Evolutionary conservation across 495 filamentous ascomycete genomes (phyloP), one percentile per base, ranked within the genome.

Genomic region (Podospora didyma): DNA sequence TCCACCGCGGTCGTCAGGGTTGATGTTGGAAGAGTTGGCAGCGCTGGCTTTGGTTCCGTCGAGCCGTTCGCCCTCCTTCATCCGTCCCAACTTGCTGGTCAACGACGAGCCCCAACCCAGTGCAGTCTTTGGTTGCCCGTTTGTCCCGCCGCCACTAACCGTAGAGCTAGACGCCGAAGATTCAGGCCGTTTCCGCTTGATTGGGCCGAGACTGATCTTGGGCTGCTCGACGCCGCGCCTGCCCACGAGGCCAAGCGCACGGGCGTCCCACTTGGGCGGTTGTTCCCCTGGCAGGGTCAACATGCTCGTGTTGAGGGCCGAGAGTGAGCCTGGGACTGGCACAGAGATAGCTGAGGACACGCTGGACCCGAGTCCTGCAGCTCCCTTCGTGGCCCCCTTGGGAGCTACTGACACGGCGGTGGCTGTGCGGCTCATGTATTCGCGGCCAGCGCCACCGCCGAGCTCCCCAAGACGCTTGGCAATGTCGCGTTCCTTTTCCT

Each of bases 401-500:
- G 5, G 17, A 11, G n/a, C 23, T n/a, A 3, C 7, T 49, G 51
- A 24, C 3, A 21, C 19, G 17, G 49, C 47, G 7, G 41, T 26
- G 1, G 63, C 58, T 1, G 59, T 53, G 14, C 59, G 60, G n/a
- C 79, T 75, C 71, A 94, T 82, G 73, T 96, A 96, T 51, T 94
- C 88, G 44, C 81, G 83, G 2, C 89, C 92, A 0, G 88, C 78
- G 12, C 86, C 86, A 49, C 78, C 82, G 1, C 87, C 87, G 14
- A 80, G 62, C 37, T 73, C 62, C 2, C 79, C 76, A 4, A 98
- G 79, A 57, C 81, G 85, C 62, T 83, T 82, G 22, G 86, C 86
- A 48, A 97, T 84, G 46, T 96, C 89, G 7, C 85, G 78, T 69
- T 98, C 94, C 57, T 85, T 87, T 64, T 96, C 85, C 51, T 86